phyloP scores from a whole-genome alignment of 208 protist species.

The Strigomonas oncopelti region DNA sequence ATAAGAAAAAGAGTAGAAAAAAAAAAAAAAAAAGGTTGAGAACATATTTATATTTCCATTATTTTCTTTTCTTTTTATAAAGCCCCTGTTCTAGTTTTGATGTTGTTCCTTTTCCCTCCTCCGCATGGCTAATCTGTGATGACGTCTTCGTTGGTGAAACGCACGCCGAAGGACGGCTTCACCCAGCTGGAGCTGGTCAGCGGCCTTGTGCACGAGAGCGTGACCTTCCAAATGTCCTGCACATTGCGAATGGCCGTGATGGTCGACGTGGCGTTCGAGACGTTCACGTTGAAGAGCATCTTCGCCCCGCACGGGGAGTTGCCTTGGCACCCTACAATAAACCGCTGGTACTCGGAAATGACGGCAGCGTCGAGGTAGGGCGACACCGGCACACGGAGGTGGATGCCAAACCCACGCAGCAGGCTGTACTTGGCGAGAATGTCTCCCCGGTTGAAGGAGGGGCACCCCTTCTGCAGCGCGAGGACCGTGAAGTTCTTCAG shows the following conservation, averaged over 20 bases:
- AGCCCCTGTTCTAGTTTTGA: not conserved
- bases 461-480: conserved; percentile 31
- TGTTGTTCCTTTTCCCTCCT: conserved; percentile 55
- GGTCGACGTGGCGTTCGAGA: conserved; percentile 38
- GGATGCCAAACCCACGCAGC: conserved; percentile 32
- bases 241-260: conserved; percentile 47
- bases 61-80: conserved; percentile 3
- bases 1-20: conserved; percentile 6
- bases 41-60: not conserved
- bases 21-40: not conserved
- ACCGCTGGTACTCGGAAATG: conserved; percentile 42
- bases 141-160: conserved; percentile 40
- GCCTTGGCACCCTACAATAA: conserved; percentile 54
- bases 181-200: conserved; percentile 7
- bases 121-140: conserved; percentile 71
- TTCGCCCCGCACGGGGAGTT: conserved; percentile 52
- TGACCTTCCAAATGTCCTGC: conserved; percentile 59
- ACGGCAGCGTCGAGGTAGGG: conserved; percentile 39
- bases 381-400: conserved; percentile 52
- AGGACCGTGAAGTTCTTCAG: conserved; percentile 45
- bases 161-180: conserved; percentile 34
- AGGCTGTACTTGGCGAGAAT: conserved; percentile 53
- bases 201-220: conserved; percentile 32
- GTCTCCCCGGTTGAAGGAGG: conserved; percentile 43
- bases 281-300: conserved; percentile 54